These are phyloP conservation scores for Fusarium subglutinans DNA, from an alignment of 2,329 filamentous ascomycete species.

Conservation along the genomic window DNA sequence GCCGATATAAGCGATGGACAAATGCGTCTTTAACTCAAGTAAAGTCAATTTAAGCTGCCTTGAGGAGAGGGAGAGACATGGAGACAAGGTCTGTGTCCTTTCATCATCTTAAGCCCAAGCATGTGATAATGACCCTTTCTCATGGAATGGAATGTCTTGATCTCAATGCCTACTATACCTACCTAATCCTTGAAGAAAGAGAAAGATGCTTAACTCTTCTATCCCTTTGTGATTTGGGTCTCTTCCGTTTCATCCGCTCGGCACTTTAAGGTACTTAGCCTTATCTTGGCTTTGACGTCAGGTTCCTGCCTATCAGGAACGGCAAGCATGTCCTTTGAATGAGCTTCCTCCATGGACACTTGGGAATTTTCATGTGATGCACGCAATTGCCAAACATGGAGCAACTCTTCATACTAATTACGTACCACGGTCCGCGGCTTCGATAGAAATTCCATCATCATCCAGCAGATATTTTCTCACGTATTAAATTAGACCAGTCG, in stretches of 20 bases:
- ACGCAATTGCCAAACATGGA: slow-evolving; percentile 3
- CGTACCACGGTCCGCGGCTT: not conserved
- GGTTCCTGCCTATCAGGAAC: slow-evolving; percentile 42
- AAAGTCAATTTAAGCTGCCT: not conserved
- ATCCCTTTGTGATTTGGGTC: slow-evolving; percentile 15
- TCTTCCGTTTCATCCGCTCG: not conserved
- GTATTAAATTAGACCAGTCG: not conserved
- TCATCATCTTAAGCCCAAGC: not conserved
- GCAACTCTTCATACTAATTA: not conserved
- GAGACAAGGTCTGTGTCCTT: not conserved
- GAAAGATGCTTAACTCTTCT: not conserved
- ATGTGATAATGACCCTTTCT: not conserved
- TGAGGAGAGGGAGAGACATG: not conserved
- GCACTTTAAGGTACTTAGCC: not conserved
- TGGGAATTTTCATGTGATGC: slow-evolving; percentile 29
- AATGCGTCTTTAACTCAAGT: not conserved
- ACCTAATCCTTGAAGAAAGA: not conserved
- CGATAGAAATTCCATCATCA: not conserved
- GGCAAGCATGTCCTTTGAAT: slow-evolving; percentile 23
- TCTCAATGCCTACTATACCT: not conserved
- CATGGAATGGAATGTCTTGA: not conserved
- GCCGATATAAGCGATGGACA: slow-evolving; percentile 10
- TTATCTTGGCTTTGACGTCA: slow-evolving; percentile 39
- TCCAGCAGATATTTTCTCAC: not conserved
- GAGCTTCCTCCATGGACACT: not conserved